Conservation (phyloP, 768 basidiomycete species). For the Cyclocybe aegerita region DNA sequence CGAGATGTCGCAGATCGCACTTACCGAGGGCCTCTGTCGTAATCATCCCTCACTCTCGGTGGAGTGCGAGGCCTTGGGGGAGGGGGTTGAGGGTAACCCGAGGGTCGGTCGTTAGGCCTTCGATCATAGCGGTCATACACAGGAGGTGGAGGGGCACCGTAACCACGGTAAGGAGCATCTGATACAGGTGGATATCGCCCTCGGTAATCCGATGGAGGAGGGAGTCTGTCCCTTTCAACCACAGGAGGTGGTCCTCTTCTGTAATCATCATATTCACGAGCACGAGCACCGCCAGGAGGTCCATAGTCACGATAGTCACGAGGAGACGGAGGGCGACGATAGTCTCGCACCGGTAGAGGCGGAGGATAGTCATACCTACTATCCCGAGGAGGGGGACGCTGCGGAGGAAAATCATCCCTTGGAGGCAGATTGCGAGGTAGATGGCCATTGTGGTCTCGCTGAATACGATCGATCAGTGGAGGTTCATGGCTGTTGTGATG, state of each 20-base stretch:
- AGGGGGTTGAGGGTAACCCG: slow-evolving; percentile 44
- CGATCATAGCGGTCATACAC: slow-evolving; percentile 66
- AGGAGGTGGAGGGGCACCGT: slow-evolving; percentile 47
- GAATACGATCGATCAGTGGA: slow-evolving; percentile 58
- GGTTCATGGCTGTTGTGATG: slow-evolving; percentile 39
- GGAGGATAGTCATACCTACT: slow-evolving; percentile 61
- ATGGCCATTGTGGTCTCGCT: slow-evolving; percentile 60
- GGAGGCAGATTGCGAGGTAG: slow-evolving; percentile 40
- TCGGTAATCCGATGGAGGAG: slow-evolving; percentile 51
- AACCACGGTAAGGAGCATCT: slow-evolving; percentile 53
- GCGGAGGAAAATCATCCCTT: slow-evolving; percentile 55
- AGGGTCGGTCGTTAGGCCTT: slow-evolving; percentile 51
- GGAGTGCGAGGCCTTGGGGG: slow-evolving; percentile 59
- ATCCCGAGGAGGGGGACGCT: slow-evolving; percentile 52
- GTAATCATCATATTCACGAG: slow-evolving; percentile 73
- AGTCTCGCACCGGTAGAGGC: slow-evolving; percentile 48
- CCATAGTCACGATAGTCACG: slow-evolving; percentile 71
- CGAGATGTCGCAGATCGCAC: slow-evolving; percentile 10
- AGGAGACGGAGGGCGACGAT: slow-evolving; percentile 60
- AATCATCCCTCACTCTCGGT: slow-evolving; percentile 62
- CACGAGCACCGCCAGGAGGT: slow-evolving; percentile 46
- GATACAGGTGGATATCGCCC: slow-evolving; percentile 57
- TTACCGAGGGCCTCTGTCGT: slow-evolving; percentile 61
- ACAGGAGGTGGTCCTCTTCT: slow-evolving; percentile 44
- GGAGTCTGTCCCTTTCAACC: slow-evolving; percentile 52